A percentile compares a stretch with the other conserved stretches of the same genome.
Conservation (phyloP, 768 basidiomycete species). For the Serendipita sp. region DNA sequence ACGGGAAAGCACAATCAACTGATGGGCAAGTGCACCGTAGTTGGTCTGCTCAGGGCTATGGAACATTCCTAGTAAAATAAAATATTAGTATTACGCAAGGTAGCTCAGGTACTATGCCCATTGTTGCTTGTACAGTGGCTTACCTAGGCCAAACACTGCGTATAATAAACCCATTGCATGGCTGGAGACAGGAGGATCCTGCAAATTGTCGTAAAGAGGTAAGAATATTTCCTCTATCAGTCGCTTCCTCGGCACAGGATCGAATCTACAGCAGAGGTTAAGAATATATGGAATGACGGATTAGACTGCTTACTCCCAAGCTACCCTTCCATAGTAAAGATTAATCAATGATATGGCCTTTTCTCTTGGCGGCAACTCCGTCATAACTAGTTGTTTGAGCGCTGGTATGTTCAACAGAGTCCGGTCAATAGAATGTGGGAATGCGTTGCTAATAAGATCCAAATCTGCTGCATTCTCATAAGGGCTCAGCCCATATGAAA, state of each 20-base stretch:
- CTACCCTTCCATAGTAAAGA: neutral
- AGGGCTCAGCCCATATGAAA: neutral
- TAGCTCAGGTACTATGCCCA: too few relatives aligned
- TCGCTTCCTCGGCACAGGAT: neutral
- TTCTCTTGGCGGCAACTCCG: neutral
- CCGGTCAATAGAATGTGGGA: neutral
- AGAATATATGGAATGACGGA: neutral
- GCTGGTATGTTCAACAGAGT: neutral
- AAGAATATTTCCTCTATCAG: constrained; percentile 2
- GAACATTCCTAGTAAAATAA: neutral
- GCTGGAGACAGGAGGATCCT: neutral
- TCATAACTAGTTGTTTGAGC: neutral
- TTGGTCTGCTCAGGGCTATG: neutral
- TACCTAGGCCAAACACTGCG: neutral
- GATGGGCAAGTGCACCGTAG: neutral
- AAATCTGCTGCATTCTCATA: neutral
- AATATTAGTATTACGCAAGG: too few relatives aligned
- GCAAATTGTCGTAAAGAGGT: neutral
- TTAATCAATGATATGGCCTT: constrained; percentile 2
- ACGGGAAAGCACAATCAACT: neutral
- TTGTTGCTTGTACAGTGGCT: neutral
- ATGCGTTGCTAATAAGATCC: neutral
- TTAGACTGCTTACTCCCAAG: neutral
- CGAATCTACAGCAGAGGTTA: neutral
- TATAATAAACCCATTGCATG: neutral